These are phyloP conservation scores for Isabelozyma gotoi DNA, from an alignment of 805 yeast species.

Conservation along the genomic window DNA sequence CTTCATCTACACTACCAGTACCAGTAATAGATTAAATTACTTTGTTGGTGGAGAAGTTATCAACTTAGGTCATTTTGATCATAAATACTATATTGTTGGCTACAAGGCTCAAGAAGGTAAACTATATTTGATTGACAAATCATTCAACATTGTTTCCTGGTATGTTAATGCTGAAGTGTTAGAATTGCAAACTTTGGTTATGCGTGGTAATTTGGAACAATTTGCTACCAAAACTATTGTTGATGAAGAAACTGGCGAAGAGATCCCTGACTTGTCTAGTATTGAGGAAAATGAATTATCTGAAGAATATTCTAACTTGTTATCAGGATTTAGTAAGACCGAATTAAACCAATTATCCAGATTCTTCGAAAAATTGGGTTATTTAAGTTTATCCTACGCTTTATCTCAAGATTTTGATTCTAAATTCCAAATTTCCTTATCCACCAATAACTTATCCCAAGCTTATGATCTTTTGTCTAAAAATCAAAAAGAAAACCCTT, in stretches of 20 bases:
- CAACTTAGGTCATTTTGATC: slow-evolving; percentile 91
- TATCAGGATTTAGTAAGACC: slow-evolving; percentile 61
- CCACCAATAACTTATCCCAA: slow-evolving; percentile 65
- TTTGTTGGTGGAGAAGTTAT: slow-evolving; percentile 92
- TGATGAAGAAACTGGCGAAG: slow-evolving; percentile 40
- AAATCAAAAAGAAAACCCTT: slow-evolving; percentile 47
- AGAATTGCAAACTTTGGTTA: slow-evolving; percentile 92
- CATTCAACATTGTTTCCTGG: slow-evolving; percentile 78
- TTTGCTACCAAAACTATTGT: slow-evolving; percentile 27
- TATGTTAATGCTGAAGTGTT: slow-evolving; percentile 79
- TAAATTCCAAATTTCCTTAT: slow-evolving; percentile 83
- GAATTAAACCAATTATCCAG: slow-evolving; percentile 81
- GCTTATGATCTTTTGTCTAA: slow-evolving; percentile 56
- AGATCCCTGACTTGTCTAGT: slow-evolving; percentile 34
- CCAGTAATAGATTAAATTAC: slow-evolving; percentile 83
- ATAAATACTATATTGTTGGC: slow-evolving; percentile 81
- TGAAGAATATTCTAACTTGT: slow-evolving; percentile 45
- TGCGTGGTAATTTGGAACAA: slow-evolving; percentile 90
- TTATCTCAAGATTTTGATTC: slow-evolving; percentile 88
- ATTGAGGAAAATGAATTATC: slow-evolving; percentile 57
- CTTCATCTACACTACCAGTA: slow-evolving; percentile 81
- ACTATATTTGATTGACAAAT: slow-evolving; percentile 88
- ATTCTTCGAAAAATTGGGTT: slow-evolving; percentile 92
- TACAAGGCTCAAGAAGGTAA: slow-evolving; percentile 88
- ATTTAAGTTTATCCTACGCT: slow-evolving; percentile 75